Evolutionary conservation across 2,329 filamentous ascomycete genomes (phyloP).

Genomic region (Xylariaceae sp.): DNA sequence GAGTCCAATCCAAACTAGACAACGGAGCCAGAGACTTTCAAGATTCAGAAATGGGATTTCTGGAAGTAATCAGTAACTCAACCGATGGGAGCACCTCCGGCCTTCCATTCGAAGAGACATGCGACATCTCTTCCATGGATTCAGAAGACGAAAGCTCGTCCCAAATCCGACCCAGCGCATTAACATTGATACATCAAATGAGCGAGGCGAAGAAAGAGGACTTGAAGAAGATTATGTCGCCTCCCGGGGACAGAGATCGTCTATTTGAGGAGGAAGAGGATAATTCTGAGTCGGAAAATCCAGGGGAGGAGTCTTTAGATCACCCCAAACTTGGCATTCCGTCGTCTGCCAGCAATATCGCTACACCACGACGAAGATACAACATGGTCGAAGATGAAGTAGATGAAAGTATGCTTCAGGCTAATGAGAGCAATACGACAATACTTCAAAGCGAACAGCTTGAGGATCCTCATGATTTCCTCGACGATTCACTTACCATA

Average conservation of each 20-base stretch:
- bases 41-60: constrained; percentile 10
- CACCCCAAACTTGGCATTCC: background rate
- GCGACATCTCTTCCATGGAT: constrained; percentile 2
- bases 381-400: too few species aligned
- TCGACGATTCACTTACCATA: too few species aligned
- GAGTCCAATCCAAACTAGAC: background rate
- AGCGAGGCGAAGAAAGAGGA: background rate
- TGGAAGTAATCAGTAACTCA: constrained; percentile 9
- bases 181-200: background rate
- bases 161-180: background rate
- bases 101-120: constrained; percentile 9
- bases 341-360: too few species aligned
- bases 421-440: too few species aligned
- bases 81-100: background rate
- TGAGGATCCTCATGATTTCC: too few species aligned
- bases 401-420: too few species aligned
- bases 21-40: background rate
- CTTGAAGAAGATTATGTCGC: background rate
- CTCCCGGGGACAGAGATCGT: background rate
- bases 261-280: background rate
- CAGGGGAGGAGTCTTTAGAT: background rate
- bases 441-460: too few species aligned
- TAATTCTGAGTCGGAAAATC: background rate
- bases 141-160: background rate
- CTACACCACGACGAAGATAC: too few species aligned